Percentiles rank a stretch among this genome's conserved stretches.
Conservation (phyloP, 495 filamentous ascomycete species). For the Penicillium waksmanii region DNA sequence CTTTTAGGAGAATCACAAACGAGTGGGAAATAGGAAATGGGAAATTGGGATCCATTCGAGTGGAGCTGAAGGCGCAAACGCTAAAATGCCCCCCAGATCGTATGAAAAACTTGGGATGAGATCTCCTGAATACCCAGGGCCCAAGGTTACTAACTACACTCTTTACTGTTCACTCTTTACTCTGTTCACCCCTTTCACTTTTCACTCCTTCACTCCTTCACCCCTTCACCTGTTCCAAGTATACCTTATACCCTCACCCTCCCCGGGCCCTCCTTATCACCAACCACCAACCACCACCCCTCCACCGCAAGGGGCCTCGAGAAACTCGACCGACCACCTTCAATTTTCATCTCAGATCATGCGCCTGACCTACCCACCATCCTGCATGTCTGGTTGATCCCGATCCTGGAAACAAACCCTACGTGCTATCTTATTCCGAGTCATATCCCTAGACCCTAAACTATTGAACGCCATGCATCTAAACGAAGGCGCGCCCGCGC, state of each 20-base stretch:
- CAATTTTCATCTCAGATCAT: conserved; percentile 19
- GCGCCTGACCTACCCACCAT: conserved; percentile 16
- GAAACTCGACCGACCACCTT: neutral
- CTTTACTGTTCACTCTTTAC: too few species aligned
- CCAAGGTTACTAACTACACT: too few species aligned
- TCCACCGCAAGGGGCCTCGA: conserved; percentile 14
- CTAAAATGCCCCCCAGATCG: conserved; percentile 16
- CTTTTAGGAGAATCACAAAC: conserved; percentile 14
- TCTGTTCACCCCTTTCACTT: conserved; percentile 5
- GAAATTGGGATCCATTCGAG: conserved; percentile 27
- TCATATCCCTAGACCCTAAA: conserved; percentile 13
- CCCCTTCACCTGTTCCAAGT: neutral
- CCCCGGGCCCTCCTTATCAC: conserved; percentile 16
- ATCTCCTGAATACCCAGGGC: too few species aligned
- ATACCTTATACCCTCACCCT: conserved; percentile 11
- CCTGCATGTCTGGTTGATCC: conserved; percentile 27
- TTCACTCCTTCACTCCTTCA: conserved; percentile 11
- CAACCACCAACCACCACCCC: conserved; percentile 6
- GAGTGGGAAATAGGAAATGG: conserved; percentile 10
- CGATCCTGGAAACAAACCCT: neutral
- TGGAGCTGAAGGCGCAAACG: conserved; percentile 28
- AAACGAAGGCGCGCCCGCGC: conserved; percentile 28
- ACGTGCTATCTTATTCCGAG: neutral
- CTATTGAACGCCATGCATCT: conserved; percentile 45
- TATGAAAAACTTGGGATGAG: too few species aligned